Base-by-base conservation (phyloP, 805 yeast species). In the Spathaspora passalidarum region DNA sequence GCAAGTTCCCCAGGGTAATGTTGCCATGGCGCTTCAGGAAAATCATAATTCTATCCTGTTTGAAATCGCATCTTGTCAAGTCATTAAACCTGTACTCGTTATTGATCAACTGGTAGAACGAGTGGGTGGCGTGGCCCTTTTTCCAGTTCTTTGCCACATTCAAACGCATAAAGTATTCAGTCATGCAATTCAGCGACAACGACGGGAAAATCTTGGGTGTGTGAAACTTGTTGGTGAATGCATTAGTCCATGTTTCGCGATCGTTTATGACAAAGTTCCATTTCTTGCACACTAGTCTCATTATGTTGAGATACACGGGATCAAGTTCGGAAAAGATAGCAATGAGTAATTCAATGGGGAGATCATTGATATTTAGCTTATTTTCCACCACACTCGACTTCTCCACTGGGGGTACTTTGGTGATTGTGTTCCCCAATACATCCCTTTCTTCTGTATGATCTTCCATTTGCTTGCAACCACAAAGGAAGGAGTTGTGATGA, bases 281-380 rank as follows among this genome's bases (percentile, higher is more conserved):
- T 38, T 63, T 53, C 42, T 61, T 66, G 50, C 83, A 79, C 5
- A 79, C 84, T 17, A 66, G 50, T 6, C 78, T 63, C 6, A 73
- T 53, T 16, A 54, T 57, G 42, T 62, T 62, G 39, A 79, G 59
- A 22, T 79, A 72, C 3, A 59, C 51, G 3, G 79, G 74, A 44
- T 79, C 80, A 6, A 78, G 66, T 43, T 69, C 60, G 4, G 75
- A 60, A 52, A 79, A 76, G 13, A 79, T 63, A 23, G 63, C 57
- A 43, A 75, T 68, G 43, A 79, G 57, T 1, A 78, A 48, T 52
- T 79, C 84, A 2, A 62, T 44, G 2, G 84, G 83, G n/a, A 79
- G 57, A 16, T 65, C 66, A 50, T 63, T 61, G 32, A 67, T 53
- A n/a, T 32, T 29, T 29, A 13, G 3, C 16, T 21, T 21, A 13